A percentile compares a stretch with the other conserved stretches of the same genome.
These are phyloP conservation scores for Solanum etuberosum DNA, from an alignment of 257 asterid genomes.

Conservation along the genomic window DNA sequence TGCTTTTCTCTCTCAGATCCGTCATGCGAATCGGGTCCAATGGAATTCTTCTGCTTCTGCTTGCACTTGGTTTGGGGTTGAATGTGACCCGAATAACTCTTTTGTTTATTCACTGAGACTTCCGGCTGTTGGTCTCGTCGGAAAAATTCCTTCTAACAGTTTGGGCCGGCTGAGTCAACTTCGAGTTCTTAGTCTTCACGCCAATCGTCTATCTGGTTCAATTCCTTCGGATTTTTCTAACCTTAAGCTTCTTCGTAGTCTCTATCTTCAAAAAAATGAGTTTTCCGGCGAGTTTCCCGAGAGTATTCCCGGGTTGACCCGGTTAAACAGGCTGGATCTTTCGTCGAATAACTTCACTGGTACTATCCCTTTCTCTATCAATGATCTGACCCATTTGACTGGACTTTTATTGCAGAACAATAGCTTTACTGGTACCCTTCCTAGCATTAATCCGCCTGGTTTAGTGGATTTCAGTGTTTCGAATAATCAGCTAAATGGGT, in stretches of 20 bases:
- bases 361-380: slow-evolving; percentile 60
- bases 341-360: slow-evolving; percentile 73
- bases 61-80: slow-evolving; percentile 77
- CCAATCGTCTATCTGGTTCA: slow-evolving; percentile 63
- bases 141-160: slow-evolving; percentile 54
- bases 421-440: slow-evolving; percentile 56
- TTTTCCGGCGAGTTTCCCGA: slow-evolving; percentile 63
- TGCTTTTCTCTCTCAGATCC: slow-evolving; percentile 43
- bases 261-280: slow-evolving; percentile 60
- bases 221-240: slow-evolving; percentile 66
- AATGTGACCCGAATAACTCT: slow-evolving; percentile 50
- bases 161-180: slow-evolving; percentile 58
- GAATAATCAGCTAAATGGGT: slow-evolving; percentile 74
- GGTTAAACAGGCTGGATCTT: slow-evolving; percentile 57
- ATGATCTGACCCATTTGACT: slow-evolving; percentile 58
- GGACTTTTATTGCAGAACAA: slow-evolving; percentile 62
- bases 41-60: slow-evolving; percentile 64
- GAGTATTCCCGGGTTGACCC: slow-evolving; percentile 49
- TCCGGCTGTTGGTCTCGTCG: slow-evolving; percentile 85
- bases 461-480: slow-evolving; percentile 49
- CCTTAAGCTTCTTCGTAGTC: slow-evolving; percentile 50
- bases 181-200: slow-evolving; percentile 78
- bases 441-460: slow-evolving; percentile 46
- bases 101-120: slow-evolving; percentile 53
- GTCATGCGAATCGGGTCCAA: slow-evolving; percentile 55